Base-by-base conservation (phyloP, 164 flowering plant genomes). In the Chimonanthus praecox region DNA sequence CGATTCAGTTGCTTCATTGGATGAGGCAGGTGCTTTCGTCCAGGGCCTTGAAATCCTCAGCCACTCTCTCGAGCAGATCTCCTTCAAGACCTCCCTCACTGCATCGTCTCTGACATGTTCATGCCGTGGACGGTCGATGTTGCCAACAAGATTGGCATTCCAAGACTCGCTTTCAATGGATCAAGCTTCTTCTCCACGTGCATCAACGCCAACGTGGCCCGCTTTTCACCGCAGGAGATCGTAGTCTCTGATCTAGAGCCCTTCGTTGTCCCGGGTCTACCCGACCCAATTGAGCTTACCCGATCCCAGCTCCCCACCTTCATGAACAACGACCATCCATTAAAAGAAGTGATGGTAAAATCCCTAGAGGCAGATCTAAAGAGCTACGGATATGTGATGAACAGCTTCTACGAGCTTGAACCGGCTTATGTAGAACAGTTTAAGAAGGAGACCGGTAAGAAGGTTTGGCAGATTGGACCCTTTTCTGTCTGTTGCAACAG, bases 341-440 rank as follows among this genome's bases (percentile, higher is more conserved):
- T 49, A 6, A 33, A 7, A 2, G 51, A 64, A 5, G 47, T 75
- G 3, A 46, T 60, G 71, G 73, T 71, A 3, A 2, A 6, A 18
- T 4, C 50, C 0, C 10, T 9, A 15, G 74, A 58, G 8, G 50
- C 76, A 0, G 85, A 80, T 6, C 0, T 0, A 6, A 62, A 16
- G 18, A 62, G 81, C n/a, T 73, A 71, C 20, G 89, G 85, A 1
- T 65, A 78, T 0, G 7, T 85, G 20, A 77, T 75, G 48, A 83
- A 83, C 76, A 78, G 81, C 65, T 82, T 80, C 67, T 72, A 78
- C 47, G 85, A 82, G 62, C 51, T 85, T 74, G 88, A 83, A 68
- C 62, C 72, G 0, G 78, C 66, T 7, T 83, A 80, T 33, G 80
- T 64, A 0, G 76, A 74, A 0, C 72, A 68, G 60, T 80, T 63